Evolutionary conservation across 2,329 filamentous ascomycete species (phyloP), one percentile per base, ranked within the genome.

Genomic region (Aspergillus vadensis): DNA sequence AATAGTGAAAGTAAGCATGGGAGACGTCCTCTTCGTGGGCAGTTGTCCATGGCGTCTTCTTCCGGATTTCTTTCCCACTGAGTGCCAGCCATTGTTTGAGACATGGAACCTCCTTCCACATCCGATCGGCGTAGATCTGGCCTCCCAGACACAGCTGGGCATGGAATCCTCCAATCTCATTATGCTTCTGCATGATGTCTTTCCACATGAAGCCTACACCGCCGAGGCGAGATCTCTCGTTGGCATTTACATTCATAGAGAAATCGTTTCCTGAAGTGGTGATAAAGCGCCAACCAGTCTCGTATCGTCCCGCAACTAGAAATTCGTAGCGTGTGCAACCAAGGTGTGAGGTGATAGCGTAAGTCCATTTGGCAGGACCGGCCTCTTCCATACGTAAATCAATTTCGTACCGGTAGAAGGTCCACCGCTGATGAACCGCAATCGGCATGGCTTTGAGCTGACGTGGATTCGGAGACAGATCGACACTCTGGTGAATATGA

Each of bases 301-400:
- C 95, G 66, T 92, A 82, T 60, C 91, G 89, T 6, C 94, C 94
- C 19, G 95, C 95, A 17, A 99, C 91, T 19, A 97, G 84, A 75
- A 99, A 99, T 72, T 99, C 95, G 76, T 98, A 99, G 25, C 95
- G 86, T n/a, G 95, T 98, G 78, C 95, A 99, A 36, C 95, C 95
- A 19, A 98, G 82, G 71, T 98, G 93, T 1, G 95, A 98, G 0
- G 95, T 99, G 55, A 99, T 93, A 1, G 95, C 95, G 72, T 99
- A 99, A 0, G 95, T 99, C 95, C 95, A 99, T 72, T 95, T 90
- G 0, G 92, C 90, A 30, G 86, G 85, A 25, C 83, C 84, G 15
- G 81, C 74, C 15, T 98, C 93, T 36, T 90, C 88, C 95, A 99
- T 99, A 62, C 86, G 87, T 50, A 99, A 77, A 63, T 97, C 91